Base-by-base conservation (phyloP, 2,329 filamentous ascomycete species). In the Chaetomium olivaceum region DNA sequence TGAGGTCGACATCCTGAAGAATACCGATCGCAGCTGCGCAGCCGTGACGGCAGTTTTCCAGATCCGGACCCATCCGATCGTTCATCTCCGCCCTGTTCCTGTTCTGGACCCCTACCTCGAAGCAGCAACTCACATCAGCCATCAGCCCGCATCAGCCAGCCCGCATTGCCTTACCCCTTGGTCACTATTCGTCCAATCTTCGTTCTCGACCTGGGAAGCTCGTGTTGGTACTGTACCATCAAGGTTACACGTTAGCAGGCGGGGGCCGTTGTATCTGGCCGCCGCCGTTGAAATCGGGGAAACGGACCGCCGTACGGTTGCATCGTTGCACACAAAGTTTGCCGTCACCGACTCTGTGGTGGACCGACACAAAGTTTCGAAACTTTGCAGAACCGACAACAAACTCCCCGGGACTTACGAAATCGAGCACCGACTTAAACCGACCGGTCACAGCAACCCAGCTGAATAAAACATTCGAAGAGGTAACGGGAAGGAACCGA, bases 221-320 rank as follows among this genome's bases (percentile, higher is more conserved):
- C 33, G 52, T 33, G 33, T 59, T 54, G 55, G 29, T 31, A 19
- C 21, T 51, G 61, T 58, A 33, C 61, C 31, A n/a, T 16, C 7
- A n/a, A 33, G 43, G 31, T 46, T 51, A 31, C 29, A 46, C 43
- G 57, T 48, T 27, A 33, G 33, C 62, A 16, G 63, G 59, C 63
- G 55, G 61, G 51, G 61, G 51, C 39, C 51, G 21, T 55, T 46
- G 59, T 39, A 29, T 56, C 63, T 59, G 63, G 54, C 55, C 59
- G 48, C 58, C 46, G 54, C 33, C 59, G 48, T 58, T 21, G n/a
- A 33, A 36, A 31, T 36, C 19, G 36, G 54, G 48, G 31, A 39
- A 23, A n/a, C n/a, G 46, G 29, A 23, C 16, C 50, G 29, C 16
- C 27, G 16, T 36, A 33, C 39, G 16, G 57, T 67, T 58, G 54